Evolutionary conservation across 257 asterid species (phyloP), one percentile per base, ranked within the genome.

Genomic region (Nicotiana paniculata): DNA sequence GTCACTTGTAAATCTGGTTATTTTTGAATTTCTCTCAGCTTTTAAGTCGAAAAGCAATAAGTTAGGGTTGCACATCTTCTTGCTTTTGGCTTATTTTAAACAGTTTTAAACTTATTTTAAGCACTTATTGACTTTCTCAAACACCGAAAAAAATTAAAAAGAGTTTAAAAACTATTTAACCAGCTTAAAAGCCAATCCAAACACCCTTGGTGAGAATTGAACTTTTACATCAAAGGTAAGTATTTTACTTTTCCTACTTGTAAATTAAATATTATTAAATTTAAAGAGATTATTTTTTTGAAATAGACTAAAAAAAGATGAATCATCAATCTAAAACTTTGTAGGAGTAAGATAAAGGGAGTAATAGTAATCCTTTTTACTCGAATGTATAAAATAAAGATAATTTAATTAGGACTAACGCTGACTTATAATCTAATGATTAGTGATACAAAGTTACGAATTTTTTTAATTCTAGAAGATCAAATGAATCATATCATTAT

Each of bases 201-300:
- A 21, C 24, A 21, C 24, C 24, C 24, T 21, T 21, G 24, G 58
- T 0, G 77, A 1, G 58, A 21, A 43, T 11, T n/a, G 43, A 70
- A 43, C 24, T 70, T 0, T 69, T 70, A 70, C 13, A 70, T 11
- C 24, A 10, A 39, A 39, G 15, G 58, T 11, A 21, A 21, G 32
- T 39, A 0, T 21, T 70, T 37, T n/a, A 39, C 5, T 69, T 69
- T 5, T 39, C 21, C 6, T 43, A 43, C 30, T 24, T 62, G 4
- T 68, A 39, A 72, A 72, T 35, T 35, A 33, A 72, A 3, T 66
- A 3, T 66, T 16, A 67, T 67, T 17, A 35, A 5, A 4, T 30
- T 1, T 30, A 30, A 30, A 30, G 0, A 6, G 13, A 13, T 1
- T 0, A 0, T 4, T 5, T 21, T 21, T 21, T 28, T 13, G n/a